Conservation (phyloP, 2,329 filamentous ascomycete genomes). For the Bipolaris victoriae region DNA sequence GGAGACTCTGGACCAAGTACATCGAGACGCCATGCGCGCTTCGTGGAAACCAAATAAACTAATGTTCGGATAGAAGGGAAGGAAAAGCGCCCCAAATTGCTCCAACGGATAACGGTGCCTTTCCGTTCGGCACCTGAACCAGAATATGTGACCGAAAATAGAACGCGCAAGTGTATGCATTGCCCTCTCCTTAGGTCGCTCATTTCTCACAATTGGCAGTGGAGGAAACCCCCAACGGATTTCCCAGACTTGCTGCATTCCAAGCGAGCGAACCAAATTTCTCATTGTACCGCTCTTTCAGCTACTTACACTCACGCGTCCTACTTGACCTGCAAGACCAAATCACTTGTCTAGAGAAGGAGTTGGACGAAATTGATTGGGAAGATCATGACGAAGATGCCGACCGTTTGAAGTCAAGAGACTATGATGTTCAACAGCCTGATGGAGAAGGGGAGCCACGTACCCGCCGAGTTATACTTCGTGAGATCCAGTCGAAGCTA, state of each 20-base stretch:
- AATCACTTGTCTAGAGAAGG: conserved; percentile 45
- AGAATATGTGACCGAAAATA: conserved; percentile 38
- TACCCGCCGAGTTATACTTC: conserved; percentile 36
- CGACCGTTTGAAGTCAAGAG: conserved; percentile 33
- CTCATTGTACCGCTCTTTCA: conserved; percentile 49
- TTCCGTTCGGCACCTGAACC: conserved; percentile 43
- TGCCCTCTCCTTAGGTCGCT: neutral
- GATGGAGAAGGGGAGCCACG: conserved; percentile 21
- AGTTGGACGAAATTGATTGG: conserved; percentile 46
- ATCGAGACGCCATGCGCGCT: neutral
- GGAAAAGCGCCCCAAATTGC: conserved; percentile 32
- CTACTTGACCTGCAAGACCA: conserved; percentile 49
- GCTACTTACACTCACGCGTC: conserved; percentile 49
- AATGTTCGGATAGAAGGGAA: conserved; percentile 25
- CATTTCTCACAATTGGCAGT: conserved; percentile 30
- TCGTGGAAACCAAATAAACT: conserved; percentile 10
- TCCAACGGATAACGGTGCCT: conserved; percentile 38
- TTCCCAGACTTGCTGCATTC: conserved; percentile 48
- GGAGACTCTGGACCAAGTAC: neutral
- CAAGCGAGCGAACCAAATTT: conserved; percentile 51
- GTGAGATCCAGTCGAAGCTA: conserved; percentile 42
- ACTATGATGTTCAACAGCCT: conserved; percentile 32
- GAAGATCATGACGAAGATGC: conserved; percentile 36
- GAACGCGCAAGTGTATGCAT: conserved; percentile 41
- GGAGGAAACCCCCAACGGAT: conserved; percentile 49